phyloP scores from a whole-genome alignment of 345 rosid genomes.

The Streptanthus diversifolius region DNA sequence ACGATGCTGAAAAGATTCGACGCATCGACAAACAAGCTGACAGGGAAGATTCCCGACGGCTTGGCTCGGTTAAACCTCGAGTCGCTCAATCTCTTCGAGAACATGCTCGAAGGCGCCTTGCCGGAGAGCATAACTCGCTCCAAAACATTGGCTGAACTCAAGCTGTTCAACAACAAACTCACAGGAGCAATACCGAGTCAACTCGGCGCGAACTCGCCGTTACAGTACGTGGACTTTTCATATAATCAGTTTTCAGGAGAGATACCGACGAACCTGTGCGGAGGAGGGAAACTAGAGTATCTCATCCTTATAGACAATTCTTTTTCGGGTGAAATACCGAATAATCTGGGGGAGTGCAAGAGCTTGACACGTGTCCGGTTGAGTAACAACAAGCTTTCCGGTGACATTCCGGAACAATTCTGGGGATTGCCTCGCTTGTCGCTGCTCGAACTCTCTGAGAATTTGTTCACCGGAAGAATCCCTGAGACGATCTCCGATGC shows the following conservation, averaged over 20 bases:
- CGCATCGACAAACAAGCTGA: conserved; percentile 59
- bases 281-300: conserved; percentile 45
- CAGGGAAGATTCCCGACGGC: conserved; percentile 58
- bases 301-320: conserved; percentile 61
- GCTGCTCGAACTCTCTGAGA: conserved; percentile 62
- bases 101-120: conserved; percentile 59
- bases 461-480: conserved; percentile 55
- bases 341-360: conserved; percentile 48
- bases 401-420: conserved; percentile 52
- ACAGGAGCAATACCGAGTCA: conserved; percentile 57
- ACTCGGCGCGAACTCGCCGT: conserved; percentile 61
- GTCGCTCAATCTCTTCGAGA: conserved; percentile 63
- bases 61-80: conserved; percentile 55
- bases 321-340: conserved; percentile 69
- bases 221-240: conserved; percentile 55
- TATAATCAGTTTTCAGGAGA: conserved; percentile 59
- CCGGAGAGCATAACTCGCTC: conserved; percentile 67
- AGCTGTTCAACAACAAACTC: conserved; percentile 65
- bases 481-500: conserved; percentile 49
- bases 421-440: conserved; percentile 72
- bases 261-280: conserved; percentile 61
- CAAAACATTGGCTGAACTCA: conserved; percentile 53
- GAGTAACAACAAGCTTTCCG: conserved; percentile 52
- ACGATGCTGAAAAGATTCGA: conserved; percentile 52
- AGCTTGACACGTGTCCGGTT: conserved; percentile 68